These are phyloP conservation scores for Penicillium concentricum DNA, from an alignment of 2,329 filamentous ascomycete genomes.

Conservation along the genomic window DNA sequence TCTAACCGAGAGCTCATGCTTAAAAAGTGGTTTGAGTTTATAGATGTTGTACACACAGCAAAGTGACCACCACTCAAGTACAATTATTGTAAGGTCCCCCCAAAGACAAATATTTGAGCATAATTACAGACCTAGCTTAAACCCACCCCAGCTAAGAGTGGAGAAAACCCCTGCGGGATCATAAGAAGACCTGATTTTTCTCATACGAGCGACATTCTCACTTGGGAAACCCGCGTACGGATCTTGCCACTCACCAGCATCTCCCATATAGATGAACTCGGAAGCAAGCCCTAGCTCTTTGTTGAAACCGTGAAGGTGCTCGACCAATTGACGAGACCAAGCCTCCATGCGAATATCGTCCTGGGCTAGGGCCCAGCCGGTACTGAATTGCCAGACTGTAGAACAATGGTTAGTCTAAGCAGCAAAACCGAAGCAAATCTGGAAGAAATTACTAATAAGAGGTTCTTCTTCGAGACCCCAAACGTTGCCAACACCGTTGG, in stretches of 20 bases:
- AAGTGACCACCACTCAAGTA: background rate
- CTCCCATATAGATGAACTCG: constrained; percentile 42
- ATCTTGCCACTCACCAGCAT: constrained; percentile 41
- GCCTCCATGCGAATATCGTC: constrained; percentile 39
- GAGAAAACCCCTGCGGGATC: constrained; percentile 36
- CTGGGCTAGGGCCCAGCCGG: constrained; percentile 35
- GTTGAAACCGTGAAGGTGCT: constrained; percentile 34
- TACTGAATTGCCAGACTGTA: constrained; percentile 42
- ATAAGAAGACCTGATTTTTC: constrained; percentile 29
- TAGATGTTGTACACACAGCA: background rate
- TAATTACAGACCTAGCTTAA: constrained; percentile 22
- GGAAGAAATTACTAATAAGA: constrained; percentile 29
- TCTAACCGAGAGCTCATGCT: too few relatives aligned
- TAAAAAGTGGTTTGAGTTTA: background rate
- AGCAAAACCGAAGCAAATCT: background rate
- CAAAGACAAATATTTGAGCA: background rate
- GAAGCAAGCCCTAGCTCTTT: constrained; percentile 29
- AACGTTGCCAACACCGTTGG: constrained; percentile 41
- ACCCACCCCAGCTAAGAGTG: constrained; percentile 39
- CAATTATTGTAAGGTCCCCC: background rate
- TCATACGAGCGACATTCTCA: constrained; percentile 38
- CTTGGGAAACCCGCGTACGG: constrained; percentile 32
- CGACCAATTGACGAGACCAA: constrained; percentile 32
- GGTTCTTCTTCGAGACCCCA: constrained; percentile 38
- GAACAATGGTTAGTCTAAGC: background rate